phyloP scores from a whole-genome alignment of 176 grass and related monocot genomes.

The Oryza glumipatula region DNA sequence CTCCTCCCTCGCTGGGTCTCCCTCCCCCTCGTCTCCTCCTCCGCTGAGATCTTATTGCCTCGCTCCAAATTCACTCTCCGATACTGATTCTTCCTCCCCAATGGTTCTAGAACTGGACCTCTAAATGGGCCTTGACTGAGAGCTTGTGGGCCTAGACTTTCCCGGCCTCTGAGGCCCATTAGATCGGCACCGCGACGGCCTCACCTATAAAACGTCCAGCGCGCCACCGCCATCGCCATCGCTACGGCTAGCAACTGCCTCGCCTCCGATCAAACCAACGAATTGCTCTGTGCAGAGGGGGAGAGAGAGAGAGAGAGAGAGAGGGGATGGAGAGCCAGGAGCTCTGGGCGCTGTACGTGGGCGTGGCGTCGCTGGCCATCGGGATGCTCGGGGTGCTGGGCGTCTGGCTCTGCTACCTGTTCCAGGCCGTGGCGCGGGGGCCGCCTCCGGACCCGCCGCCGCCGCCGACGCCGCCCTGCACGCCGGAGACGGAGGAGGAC shows the following conservation, averaged over 20 bases:
- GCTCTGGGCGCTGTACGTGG: conserved; percentile 52
- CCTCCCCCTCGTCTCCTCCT: conserved; percentile 1
- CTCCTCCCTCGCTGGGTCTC: not conserved
- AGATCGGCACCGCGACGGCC: not conserved
- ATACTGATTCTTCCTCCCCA: not conserved
- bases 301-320: not conserved
- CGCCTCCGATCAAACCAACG: not conserved
- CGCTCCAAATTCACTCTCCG: not conserved
- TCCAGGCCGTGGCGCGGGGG: conserved; percentile 50
- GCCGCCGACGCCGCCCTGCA: conserved; percentile 33
- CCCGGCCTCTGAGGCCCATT: not conserved
- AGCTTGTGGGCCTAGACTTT: not conserved
- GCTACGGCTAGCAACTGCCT: not conserved
- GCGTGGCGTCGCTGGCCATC: conserved; percentile 50
- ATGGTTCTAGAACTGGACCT: not conserved
- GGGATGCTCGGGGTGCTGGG: conserved; percentile 65
- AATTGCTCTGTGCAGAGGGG: not conserved
- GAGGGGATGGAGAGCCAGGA: conserved; percentile 43
- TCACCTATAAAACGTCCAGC: not conserved
- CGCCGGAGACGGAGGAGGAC: not conserved
- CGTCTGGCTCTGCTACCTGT: conserved; percentile 59
- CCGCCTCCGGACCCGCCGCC: conserved; percentile 11
- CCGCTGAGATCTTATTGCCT: not conserved
- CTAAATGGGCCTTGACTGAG: not conserved
- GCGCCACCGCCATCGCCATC: not conserved